These are phyloP conservation scores for Colletotrichum sp. DNA, from an alignment of 2,329 filamentous ascomycete species.

Conservation along the genomic window DNA sequence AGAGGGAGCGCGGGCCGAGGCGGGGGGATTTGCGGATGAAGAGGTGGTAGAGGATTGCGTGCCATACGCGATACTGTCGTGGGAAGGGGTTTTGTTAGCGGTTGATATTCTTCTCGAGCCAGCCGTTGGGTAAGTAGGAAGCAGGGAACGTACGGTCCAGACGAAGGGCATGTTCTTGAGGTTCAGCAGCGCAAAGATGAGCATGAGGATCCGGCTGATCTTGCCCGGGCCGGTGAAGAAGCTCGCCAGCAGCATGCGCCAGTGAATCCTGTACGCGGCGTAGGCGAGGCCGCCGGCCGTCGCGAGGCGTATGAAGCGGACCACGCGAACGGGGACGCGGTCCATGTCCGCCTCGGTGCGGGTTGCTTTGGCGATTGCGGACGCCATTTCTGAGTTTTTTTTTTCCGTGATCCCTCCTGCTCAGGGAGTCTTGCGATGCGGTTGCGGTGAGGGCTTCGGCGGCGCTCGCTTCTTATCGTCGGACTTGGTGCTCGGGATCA, in stretches of 20 bases:
- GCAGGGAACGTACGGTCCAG: conserved; percentile 72
- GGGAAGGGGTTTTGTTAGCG: too few relatives aligned
- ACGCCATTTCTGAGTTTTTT: neutral
- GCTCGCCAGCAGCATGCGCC: conserved; percentile 36
- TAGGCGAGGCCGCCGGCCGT: conserved; percentile 49
- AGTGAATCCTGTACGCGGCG: conserved; percentile 50
- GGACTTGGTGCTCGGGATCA: conserved; percentile 18
- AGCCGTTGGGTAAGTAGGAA: too few relatives aligned
- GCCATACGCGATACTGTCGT: conserved; percentile 65
- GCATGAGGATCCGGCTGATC: conserved; percentile 54
- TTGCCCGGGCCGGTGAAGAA: conserved; percentile 62
- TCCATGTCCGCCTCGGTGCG: conserved; percentile 24
- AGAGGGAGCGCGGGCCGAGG: conserved; percentile 68
- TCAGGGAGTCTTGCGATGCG: neutral
- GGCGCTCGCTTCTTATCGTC: conserved; percentile 11
- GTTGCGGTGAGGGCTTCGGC: neutral
- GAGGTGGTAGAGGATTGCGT: conserved; percentile 60
- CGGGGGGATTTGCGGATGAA: conserved; percentile 51
- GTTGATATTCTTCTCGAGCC: neutral
- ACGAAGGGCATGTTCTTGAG: conserved; percentile 76
- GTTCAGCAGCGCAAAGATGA: conserved; percentile 66
- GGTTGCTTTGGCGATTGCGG: conserved; percentile 17
- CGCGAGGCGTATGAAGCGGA: conserved; percentile 41
- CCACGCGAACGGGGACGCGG: conserved; percentile 27
- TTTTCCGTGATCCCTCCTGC: neutral